Evolutionary conservation across 345 rosid species (phyloP).

Genomic region (Arabis alpina): DNA sequence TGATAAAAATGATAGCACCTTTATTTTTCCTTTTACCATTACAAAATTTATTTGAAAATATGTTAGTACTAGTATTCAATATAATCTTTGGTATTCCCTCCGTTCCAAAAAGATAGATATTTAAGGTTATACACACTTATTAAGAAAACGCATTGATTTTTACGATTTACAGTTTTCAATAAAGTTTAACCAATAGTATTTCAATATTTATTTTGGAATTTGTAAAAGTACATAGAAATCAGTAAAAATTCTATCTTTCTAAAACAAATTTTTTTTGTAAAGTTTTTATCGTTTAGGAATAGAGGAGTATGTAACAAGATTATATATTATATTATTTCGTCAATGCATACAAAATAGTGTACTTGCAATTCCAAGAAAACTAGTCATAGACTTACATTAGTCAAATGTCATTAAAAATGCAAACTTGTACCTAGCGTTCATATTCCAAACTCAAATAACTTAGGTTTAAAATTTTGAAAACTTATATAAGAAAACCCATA

Average conservation of each 20-base stretch:
- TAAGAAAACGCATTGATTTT: no score
- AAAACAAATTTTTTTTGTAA: no score
- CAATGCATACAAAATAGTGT: not conserved
- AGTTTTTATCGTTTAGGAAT: no score
- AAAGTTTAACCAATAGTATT: no score
- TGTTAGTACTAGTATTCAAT: not conserved
- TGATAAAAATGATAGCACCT: conserved; percentile 50
- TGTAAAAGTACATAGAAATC: no score
- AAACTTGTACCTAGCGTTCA: not conserved
- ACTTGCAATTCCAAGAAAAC: not conserved
- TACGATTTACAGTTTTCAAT: no score
- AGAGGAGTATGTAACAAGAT: conserved; percentile 8
- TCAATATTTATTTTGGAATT: no score
- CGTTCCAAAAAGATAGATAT: no score
- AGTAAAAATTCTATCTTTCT: no score
- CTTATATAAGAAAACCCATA: not conserved
- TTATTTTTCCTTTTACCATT: conserved; percentile 41
- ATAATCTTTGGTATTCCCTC: not conserved
- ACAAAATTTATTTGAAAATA: conserved; percentile 3
- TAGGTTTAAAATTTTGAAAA: no score
- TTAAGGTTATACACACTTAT: no score
- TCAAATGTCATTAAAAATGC: conserved; percentile 18
- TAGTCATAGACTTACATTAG: not conserved
- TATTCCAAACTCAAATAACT: conserved; percentile 15
- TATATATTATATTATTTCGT: not conserved